These are phyloP conservation scores for Monosporascus sp. DNA, from an alignment of 2,329 filamentous ascomycete species.

Conservation along the genomic window DNA sequence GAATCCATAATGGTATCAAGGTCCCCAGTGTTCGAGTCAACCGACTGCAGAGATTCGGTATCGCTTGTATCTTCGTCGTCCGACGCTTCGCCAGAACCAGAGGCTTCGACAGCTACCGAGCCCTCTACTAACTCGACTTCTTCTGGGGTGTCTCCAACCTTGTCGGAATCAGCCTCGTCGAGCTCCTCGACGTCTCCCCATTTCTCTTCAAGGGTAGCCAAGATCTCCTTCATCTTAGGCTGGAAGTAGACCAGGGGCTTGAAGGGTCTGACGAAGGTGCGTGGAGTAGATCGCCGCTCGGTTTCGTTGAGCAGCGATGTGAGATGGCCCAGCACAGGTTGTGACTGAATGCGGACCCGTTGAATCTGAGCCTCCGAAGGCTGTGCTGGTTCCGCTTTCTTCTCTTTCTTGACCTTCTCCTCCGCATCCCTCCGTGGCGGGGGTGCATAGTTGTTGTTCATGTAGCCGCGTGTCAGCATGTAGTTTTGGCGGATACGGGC, in stretches of 20 bases:
- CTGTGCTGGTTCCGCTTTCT: slow-evolving; percentile 14
- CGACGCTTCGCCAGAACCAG: slow-evolving; percentile 4
- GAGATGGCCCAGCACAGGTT: slow-evolving; percentile 34
- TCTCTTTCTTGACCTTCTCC: slow-evolving; percentile 16
- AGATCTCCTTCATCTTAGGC: slow-evolving; percentile 34
- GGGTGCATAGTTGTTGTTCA: slow-evolving; percentile 6
- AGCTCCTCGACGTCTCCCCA: slow-evolving; percentile 34
- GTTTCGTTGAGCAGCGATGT: slow-evolving; percentile 32
- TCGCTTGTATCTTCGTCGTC: slow-evolving; percentile 21
- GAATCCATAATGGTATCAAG: slow-evolving; percentile 33
- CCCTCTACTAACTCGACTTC: slow-evolving; percentile 23
- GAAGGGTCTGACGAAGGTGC: slow-evolving; percentile 38
- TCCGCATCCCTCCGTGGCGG: slow-evolving; percentile 9
- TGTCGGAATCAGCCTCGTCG: slow-evolving; percentile 20
- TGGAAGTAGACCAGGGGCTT: slow-evolving; percentile 36
- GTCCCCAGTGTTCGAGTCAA: slow-evolving; percentile 33
- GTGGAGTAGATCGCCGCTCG: slow-evolving; percentile 29
- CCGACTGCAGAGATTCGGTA: slow-evolving; percentile 27
- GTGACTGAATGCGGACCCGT: slow-evolving; percentile 36
- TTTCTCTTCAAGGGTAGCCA: slow-evolving; percentile 35
- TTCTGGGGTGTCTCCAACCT: slow-evolving; percentile 20
- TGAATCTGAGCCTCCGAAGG: slow-evolving; percentile 16
- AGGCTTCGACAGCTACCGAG: slow-evolving; percentile 8
- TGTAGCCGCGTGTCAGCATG: slow-evolving; percentile 9
- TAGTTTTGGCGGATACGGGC: slow-evolving; percentile 29